phyloP scores from a whole-genome alignment of 257 asterid species.

The Ophiorrhiza pumila region DNA sequence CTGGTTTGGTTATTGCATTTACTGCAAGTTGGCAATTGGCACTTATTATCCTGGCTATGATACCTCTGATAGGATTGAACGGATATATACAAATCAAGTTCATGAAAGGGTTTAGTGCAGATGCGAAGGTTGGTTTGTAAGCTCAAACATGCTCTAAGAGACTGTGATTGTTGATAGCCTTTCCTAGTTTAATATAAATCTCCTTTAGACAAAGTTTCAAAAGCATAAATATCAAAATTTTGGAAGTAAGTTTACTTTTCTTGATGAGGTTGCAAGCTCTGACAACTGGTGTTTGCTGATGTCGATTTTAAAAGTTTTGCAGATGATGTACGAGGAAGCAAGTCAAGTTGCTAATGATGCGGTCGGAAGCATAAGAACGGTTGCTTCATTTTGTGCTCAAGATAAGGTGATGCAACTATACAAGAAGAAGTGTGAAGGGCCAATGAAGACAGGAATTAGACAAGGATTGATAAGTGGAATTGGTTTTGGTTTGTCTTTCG shows the following conservation, averaged over 20 bases:
- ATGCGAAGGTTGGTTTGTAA: constrained; percentile 57
- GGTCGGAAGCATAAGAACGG: constrained; percentile 77
- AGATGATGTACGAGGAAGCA: constrained; percentile 84
- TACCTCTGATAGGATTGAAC: constrained; percentile 61
- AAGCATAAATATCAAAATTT: background rate
- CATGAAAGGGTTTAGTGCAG: constrained; percentile 73
- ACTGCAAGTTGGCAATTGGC: constrained; percentile 75
- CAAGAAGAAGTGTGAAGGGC: constrained; percentile 71
- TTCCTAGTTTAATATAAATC: background rate
- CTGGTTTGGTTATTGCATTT: constrained; percentile 68
- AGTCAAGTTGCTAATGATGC: constrained; percentile 91
- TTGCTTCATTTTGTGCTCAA: constrained; percentile 90
- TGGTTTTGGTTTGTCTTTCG: constrained; percentile 66
- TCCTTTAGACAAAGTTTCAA: background rate
- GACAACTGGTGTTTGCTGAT: background rate
- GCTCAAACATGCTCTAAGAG: background rate
- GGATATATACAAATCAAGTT: constrained; percentile 61
- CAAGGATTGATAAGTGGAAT: constrained; percentile 73
- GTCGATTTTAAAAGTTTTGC: constrained; percentile 18
- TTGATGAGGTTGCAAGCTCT: background rate
- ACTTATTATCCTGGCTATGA: constrained; percentile 58
- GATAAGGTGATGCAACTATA: constrained; percentile 72
- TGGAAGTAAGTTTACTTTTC: background rate
- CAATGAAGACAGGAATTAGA: constrained; percentile 56
- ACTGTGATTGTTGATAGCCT: background rate